Evolutionary conservation across 75 land plant species (phyloP), one percentile per base, ranked within the genome.

Genomic region (Sequoiadendron giganteum): DNA sequence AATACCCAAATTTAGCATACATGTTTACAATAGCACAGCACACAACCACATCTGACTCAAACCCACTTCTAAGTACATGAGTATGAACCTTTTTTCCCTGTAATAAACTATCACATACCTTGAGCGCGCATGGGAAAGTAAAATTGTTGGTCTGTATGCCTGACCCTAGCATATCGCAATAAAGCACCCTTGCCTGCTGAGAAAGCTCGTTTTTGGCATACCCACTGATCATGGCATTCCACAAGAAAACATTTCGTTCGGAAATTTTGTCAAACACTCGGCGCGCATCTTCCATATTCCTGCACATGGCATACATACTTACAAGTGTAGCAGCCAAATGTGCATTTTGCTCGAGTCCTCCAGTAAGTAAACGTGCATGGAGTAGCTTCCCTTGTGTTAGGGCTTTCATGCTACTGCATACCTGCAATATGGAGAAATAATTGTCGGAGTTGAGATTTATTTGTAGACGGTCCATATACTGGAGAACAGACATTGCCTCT

Each of bases 221-320:
- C 48, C 88, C 93, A 56, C 91, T 90, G 80, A 95, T 90, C 36
- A 93, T 21, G 18, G 93, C 93, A 86, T 93, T 93, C 95, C 95
- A 93, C 75, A 84, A 88, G 76, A 86, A 91, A 84, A 91, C 56
- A 61, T 90, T 89, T 68, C 81, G 90, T 58, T 47, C 83, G 42
- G 5, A 2, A 34, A 92, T 84, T 13, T 45, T 49, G 85, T 91
- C 91, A 55, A 95, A 93, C 18, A 91, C 90, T 3, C 11, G 38
- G 49, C 91, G 90, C n/a, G 95, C 86, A 39, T 93, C 96, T 61
- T 68, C 25, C 30, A 91, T 86, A 36, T 36, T 91, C 36, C 93
- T 89, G 83, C 91, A 93, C n/a, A 86, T 30, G 14, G 91, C 87
- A 85, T 93, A 95, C 95, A 93, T 90, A 32, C 92, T 93, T 39